These are phyloP conservation scores for Candida maesae DNA, from an alignment of 805 yeast genomes.

Conservation along the genomic window DNA sequence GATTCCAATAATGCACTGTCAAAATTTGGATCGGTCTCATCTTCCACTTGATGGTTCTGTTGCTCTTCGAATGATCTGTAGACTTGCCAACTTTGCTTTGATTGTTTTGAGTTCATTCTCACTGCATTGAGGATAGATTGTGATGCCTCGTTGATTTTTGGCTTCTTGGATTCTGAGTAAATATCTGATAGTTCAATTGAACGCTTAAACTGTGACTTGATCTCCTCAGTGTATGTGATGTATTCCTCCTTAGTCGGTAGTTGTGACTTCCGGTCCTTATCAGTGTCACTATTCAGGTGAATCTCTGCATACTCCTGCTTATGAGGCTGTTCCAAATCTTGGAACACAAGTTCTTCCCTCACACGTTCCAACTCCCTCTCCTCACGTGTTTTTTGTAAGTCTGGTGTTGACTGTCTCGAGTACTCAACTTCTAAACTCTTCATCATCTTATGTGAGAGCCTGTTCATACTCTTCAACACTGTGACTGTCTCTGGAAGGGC, in stretches of 20 bases:
- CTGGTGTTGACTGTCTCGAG: constrained; percentile 33
- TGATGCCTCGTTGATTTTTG: constrained; percentile 38
- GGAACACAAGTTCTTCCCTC: constrained; percentile 43
- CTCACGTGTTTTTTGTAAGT: constrained; percentile 33
- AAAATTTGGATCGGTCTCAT: constrained; percentile 31
- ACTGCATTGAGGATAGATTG: constrained; percentile 44
- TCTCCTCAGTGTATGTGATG: constrained; percentile 17
- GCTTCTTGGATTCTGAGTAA: constrained; percentile 25
- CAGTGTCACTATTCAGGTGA: constrained; percentile 20
- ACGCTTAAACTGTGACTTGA: constrained; percentile 17
- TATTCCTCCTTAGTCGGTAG: constrained; percentile 24
- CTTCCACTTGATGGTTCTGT: constrained; percentile 23
- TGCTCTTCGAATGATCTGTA: constrained; percentile 25
- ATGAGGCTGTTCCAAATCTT: constrained; percentile 47
- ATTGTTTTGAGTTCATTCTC: constrained; percentile 52
- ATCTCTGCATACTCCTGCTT: constrained; percentile 51
- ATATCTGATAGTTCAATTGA: constrained; percentile 30
- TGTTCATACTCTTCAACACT: constrained; percentile 83
- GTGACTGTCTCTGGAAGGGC: constrained; percentile 66
- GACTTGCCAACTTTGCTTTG: constrained; percentile 42
- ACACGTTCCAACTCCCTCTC: constrained; percentile 33
- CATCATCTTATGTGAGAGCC: constrained; percentile 79
- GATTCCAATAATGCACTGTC: constrained; percentile 42
- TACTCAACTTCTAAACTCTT: constrained; percentile 45
- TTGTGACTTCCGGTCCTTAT: constrained; percentile 14